Evolutionary conservation across 1,284 basidiomycete species (phyloP).

Genomic region (Tremellales sp.): DNA sequence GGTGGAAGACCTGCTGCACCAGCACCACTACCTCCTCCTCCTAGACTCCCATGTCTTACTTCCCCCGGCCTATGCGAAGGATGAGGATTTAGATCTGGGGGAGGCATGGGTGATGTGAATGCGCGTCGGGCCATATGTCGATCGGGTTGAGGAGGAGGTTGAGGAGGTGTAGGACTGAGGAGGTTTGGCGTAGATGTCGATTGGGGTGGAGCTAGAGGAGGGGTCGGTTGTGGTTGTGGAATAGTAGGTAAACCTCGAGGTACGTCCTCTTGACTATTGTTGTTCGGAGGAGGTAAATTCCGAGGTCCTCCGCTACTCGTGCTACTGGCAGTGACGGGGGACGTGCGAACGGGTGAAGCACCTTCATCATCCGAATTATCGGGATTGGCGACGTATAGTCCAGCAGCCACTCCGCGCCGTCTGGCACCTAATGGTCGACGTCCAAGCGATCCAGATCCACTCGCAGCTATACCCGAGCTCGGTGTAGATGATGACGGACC

Average conservation of each 20-base stretch:
- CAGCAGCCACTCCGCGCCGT: slow-evolving; percentile 20
- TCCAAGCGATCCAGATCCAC: neutral
- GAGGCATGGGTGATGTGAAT: slow-evolving; percentile 29
- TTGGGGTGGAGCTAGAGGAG: slow-evolving; percentile 20
- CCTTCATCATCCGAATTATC: slow-evolving; percentile 42
- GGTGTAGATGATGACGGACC: slow-evolving; percentile 19
- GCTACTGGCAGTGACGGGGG: slow-evolving; percentile 10
- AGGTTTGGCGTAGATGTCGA: slow-evolving; percentile 18
- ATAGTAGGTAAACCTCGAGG: slow-evolving; percentile 20
- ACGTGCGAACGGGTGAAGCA: slow-evolving; percentile 9
- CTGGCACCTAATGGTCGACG: slow-evolving; percentile 36
- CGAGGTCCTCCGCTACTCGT: slow-evolving; percentile 7
- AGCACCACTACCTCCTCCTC: neutral
- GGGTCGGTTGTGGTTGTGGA: slow-evolving; percentile 27
- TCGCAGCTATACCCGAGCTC: neutral
- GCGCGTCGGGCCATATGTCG: slow-evolving; percentile 30
- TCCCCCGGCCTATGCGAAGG: slow-evolving; percentile 16
- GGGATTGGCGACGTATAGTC: slow-evolving; percentile 40
- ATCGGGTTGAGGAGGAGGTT: slow-evolving; percentile 42
- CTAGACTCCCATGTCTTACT: slow-evolving; percentile 11
- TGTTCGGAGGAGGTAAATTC: slow-evolving; percentile 3
- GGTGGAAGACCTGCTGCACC: slow-evolving; percentile 1
- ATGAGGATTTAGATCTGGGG: slow-evolving; percentile 6
- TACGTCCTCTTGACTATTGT: slow-evolving; percentile 2
- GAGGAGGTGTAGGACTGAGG: slow-evolving; percentile 24